Percentiles rank a stretch among this genome's conserved stretches.
These are phyloP conservation scores for Tuber aestivum DNA, from an alignment of 495 filamentous ascomycete species.

Conservation along the genomic window DNA sequence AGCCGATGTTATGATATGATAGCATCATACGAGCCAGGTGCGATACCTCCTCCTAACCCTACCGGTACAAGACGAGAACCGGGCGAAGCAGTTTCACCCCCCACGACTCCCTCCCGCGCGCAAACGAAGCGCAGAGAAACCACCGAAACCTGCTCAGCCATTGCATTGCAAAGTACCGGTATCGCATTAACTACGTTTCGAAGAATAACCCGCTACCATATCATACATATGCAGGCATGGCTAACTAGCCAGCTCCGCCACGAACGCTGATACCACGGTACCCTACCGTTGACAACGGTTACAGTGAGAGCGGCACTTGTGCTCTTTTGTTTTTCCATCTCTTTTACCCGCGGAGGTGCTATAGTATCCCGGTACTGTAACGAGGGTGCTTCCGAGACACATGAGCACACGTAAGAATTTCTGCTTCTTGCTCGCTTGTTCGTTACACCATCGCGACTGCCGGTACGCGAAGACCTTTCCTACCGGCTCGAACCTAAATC, in stretches of 20 bases:
- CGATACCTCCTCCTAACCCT: neutral
- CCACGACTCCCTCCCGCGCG: too few relatives aligned
- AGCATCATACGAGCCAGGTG: too few relatives aligned
- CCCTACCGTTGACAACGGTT: neutral
- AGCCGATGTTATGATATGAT: too few relatives aligned
- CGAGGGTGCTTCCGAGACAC: neutral
- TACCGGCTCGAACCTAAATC: neutral
- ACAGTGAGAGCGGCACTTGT: neutral
- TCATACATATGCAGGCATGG: neutral
- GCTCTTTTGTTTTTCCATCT: neutral
- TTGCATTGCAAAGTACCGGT: too few relatives aligned
- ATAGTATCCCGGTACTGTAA: neutral
- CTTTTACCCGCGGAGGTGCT: neutral
- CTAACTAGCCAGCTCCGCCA: neutral
- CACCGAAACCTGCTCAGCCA: neutral
- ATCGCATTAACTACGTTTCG: neutral
- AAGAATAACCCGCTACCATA: neutral
- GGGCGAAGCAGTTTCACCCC: slow-evolving; percentile 1
- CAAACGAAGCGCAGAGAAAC: neutral
- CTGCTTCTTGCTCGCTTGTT: neutral
- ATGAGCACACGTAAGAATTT: neutral
- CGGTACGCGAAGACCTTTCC: neutral
- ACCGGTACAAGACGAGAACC: neutral
- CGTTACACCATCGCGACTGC: neutral
- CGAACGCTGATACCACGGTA: neutral